phyloP scores from a whole-genome alignment of 169 alveolate genomes.

The Plasmodium adleri region DNA sequence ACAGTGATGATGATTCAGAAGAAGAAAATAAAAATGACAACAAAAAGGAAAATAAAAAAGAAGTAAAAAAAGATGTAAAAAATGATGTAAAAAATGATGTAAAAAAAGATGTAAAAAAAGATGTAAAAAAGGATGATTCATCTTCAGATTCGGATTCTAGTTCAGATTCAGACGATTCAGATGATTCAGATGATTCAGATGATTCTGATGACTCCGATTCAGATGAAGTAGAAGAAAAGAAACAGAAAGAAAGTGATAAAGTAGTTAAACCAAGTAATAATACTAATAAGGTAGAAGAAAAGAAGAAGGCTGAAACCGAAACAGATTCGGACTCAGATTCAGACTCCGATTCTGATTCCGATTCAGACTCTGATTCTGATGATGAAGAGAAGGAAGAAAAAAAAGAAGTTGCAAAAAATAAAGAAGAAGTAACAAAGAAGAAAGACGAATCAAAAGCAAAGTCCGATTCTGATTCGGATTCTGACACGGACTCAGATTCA shows the following conservation, averaged over 20 bases:
- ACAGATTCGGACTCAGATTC: conserved; percentile 30
- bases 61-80: background rate
- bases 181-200: background rate
- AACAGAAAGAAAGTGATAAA: background rate
- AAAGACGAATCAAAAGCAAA: background rate
- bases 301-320: background rate
- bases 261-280: too few relatives aligned
- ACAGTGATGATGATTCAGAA: conserved; percentile 13
- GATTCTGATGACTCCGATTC: conserved; percentile 21
- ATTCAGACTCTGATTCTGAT: conserved; percentile 43
- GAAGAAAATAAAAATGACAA: background rate
- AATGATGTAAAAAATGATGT: background rate
- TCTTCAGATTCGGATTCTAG: background rate
- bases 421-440: conserved; percentile 6
- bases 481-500: background rate
- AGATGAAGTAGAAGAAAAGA: background rate
- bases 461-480: conserved; percentile 18
- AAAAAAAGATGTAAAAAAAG: too few relatives aligned
- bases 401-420: background rate
- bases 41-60: background rate
- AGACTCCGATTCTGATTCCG: conserved; percentile 31
- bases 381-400: background rate
- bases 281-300: background rate
- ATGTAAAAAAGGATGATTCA: background rate
- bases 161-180: background rate